Evolutionary conservation across 169 alveolate genomes (phyloP), one percentile per base, ranked within the genome.

Genomic region (Plasmodium blacklocki): DNA sequence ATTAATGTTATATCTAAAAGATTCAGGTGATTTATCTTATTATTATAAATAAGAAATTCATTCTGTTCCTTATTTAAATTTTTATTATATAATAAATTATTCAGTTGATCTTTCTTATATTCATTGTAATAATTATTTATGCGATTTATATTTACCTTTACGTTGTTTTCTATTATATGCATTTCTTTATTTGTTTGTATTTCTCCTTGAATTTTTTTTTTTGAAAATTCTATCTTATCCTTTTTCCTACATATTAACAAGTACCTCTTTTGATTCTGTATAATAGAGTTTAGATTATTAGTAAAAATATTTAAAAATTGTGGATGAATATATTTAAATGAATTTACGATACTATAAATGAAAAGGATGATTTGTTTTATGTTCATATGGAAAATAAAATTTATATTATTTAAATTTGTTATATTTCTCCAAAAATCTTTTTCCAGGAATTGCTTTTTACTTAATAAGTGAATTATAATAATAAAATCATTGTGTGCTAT

Each of bases 381-480:
- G 62, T 67, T 64, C 89, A 78, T 78, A 45, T 54, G 18, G 32
- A 78, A 78, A 78, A 78, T 78, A 50, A 66, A 78, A 66, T 67
- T 54, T 29, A 78, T 56, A 56, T 64, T 78, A 4, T 78, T 78
- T 14, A 60, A 23, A 70, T 43, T 78, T 19, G 72, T 78, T 78
- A 78, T 68, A 23, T 52, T 70, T 78, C 54, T 78, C 89, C 89
- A 78, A 78, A 78, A 78, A 21, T 71, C 39, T 23, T 78, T 78
- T 58, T 60, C 68, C 14, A 29, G 18, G 12, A 78, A n/a, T 64
- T 78, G 66, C 32, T 78, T 78, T 66, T 66, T 78, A 21, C 78
- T 66, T 70, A 78, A 67, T 47, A 78, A 60, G 60, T 78, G 89
- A 64, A 78, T 60, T 66, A 78, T 58, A n/a, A 78, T 68, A 60